Conservation (phyloP, 2,329 filamentous ascomycete genomes). For the Phaeosphaeriaceae sp. region DNA sequence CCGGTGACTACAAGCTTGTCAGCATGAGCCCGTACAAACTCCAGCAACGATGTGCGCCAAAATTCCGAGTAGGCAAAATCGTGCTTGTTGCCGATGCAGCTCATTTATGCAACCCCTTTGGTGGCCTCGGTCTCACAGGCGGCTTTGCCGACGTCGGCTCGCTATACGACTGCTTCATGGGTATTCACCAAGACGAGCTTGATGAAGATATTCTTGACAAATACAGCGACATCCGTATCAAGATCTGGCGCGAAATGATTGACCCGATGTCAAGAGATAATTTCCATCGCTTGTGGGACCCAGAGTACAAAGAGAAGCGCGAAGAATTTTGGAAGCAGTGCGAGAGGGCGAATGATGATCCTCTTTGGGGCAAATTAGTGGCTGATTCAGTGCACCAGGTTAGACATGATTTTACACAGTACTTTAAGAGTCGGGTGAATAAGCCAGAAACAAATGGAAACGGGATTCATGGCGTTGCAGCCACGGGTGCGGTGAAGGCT, state of each 20-base stretch:
- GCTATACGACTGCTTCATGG: constrained; percentile 63
- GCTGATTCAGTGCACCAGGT: constrained; percentile 36
- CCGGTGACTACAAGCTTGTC: constrained; percentile 62
- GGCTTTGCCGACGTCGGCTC: constrained; percentile 69
- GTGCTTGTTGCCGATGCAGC: constrained; percentile 67
- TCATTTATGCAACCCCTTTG: constrained; percentile 64
- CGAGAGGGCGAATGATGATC: constrained; percentile 36
- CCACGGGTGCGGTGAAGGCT: no score
- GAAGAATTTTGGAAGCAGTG: constrained; percentile 45
- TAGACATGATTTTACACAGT: constrained; percentile 45
- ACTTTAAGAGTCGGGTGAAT: constrained; percentile 40
- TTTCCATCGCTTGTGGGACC: constrained; percentile 45
- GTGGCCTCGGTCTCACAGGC: constrained; percentile 67
- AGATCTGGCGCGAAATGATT: constrained; percentile 44
- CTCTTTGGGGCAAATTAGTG: constrained; percentile 33
- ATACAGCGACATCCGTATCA: constrained; percentile 43
- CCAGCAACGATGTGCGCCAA: constrained; percentile 65
- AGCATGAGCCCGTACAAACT: constrained; percentile 67
- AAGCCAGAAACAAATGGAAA: constrained; percentile 1
- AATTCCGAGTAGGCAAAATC: constrained; percentile 64
- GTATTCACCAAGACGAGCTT: constrained; percentile 42
- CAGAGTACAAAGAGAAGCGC: constrained; percentile 28
- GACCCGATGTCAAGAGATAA: constrained; percentile 51
- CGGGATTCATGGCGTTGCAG: not conserved
- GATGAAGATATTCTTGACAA: constrained; percentile 45